phyloP scores from a whole-genome alignment of 768 basidiomycete species.

The Suillus ampliporus region DNA sequence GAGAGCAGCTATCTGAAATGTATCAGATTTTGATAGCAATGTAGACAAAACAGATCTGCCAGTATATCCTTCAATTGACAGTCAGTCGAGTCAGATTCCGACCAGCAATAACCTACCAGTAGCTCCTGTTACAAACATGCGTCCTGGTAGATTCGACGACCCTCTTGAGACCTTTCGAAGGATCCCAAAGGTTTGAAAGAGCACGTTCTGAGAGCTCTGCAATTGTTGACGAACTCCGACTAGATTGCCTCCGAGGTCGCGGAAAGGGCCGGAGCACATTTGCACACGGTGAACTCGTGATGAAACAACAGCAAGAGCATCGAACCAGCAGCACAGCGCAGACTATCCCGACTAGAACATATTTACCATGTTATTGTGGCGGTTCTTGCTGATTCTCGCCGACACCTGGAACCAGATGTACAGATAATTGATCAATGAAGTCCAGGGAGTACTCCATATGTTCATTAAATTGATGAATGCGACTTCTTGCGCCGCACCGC shows the following conservation, averaged over 20 bases:
- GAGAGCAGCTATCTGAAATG: conserved; percentile 51
- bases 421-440: background rate
- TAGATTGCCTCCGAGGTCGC: conserved; percentile 14
- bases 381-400: background rate
- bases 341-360: conserved; percentile 13
- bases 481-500: background rate
- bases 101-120: conserved; percentile 23
- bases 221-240: conserved; percentile 60
- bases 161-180: conserved; percentile 64
- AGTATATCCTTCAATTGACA: conserved; percentile 51
- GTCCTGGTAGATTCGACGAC: no score
- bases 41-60: conserved; percentile 57
- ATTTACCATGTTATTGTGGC: conserved; percentile 13
- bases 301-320: conserved; percentile 14
- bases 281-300: conserved; percentile 19
- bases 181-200: conserved; percentile 60
- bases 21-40: conserved; percentile 46
- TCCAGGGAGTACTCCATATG: background rate
- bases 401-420: background rate
- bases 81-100: background rate
- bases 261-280: conserved; percentile 5
- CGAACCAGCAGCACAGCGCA: conserved; percentile 4
- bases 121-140: conserved; percentile 22
- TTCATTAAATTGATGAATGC: background rate
- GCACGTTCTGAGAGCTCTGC: conserved; percentile 69